A percentile compares a stretch with the other conserved stretches of the same genome.
These are phyloP conservation scores for Penicillium sp. DNA, from an alignment of 2,329 filamentous ascomycete species.

Conservation along the genomic window DNA sequence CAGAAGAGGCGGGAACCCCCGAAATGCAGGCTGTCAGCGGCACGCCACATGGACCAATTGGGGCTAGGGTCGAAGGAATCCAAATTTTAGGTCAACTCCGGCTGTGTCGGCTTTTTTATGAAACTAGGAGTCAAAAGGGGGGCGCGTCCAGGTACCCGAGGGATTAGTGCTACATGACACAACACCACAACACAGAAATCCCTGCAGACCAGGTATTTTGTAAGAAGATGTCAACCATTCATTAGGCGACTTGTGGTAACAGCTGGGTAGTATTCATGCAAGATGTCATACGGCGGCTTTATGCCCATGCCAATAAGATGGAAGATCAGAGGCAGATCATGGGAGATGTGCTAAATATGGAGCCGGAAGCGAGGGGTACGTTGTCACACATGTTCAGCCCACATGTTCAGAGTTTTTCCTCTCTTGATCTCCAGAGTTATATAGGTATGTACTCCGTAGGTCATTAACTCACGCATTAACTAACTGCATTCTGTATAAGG, in stretches of 20 bases:
- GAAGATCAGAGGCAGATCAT: constrained; percentile 10
- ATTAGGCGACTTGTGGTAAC: background rate
- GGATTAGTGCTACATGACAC: background rate
- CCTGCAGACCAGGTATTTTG: background rate
- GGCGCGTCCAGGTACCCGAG: background rate
- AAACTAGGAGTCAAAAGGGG: background rate
- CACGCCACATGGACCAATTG: constrained; percentile 2
- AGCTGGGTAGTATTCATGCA: background rate
- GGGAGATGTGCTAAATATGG: constrained; percentile 11
- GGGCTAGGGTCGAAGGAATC: background rate
- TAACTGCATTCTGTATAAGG: background rate
- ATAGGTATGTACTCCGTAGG: background rate
- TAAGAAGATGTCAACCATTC: background rate
- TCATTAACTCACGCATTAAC: background rate
- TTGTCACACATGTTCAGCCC: constrained; percentile 4
- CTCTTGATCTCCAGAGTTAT: background rate
- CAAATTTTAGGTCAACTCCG: constrained; percentile 1
- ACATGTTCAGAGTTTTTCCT: background rate
- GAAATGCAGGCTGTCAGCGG: background rate
- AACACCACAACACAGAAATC: background rate
- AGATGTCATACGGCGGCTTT: background rate
- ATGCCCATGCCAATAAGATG: background rate
- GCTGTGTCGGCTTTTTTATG: background rate
- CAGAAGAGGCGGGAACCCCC: constrained; percentile 3
- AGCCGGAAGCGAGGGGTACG: constrained; percentile 9